phyloP scores from a whole-genome alignment of 257 asterid genomes.

The Plantago ovata region DNA sequence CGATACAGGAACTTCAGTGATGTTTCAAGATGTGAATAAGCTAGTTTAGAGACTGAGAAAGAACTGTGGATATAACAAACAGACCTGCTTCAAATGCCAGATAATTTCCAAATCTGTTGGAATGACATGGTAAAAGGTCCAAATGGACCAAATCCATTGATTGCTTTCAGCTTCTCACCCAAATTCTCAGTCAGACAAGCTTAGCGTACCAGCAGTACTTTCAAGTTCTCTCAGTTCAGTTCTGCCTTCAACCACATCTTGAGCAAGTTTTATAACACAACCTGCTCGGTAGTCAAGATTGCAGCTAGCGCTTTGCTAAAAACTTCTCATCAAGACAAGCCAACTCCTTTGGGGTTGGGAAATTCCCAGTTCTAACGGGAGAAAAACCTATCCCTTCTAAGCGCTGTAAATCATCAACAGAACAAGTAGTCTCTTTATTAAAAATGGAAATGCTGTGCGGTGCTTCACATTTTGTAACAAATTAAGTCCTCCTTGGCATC shows the following conservation, averaged over 20 bases:
- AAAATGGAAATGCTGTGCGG: slow-evolving; percentile 8
- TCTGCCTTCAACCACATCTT: slow-evolving; percentile 46
- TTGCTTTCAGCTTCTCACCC: slow-evolving; percentile 52
- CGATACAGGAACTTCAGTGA: not conserved
- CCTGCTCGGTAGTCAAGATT: slow-evolving; percentile 78
- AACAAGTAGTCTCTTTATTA: not conserved
- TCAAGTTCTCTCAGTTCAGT: slow-evolving; percentile 55
- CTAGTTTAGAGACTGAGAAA: too few relatives aligned
- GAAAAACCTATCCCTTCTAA: slow-evolving; percentile 16
- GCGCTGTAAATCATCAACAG: slow-evolving; percentile 12
- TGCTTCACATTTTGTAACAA: slow-evolving; percentile 15
- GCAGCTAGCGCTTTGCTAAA: slow-evolving; percentile 59
- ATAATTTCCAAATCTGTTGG: slow-evolving; percentile 86
- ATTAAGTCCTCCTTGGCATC: slow-evolving; percentile 18
- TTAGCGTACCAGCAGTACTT: slow-evolving; percentile 27
- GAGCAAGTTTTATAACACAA: slow-evolving; percentile 71
- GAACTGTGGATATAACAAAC: not conserved
- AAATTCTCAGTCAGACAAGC: slow-evolving; percentile 41
- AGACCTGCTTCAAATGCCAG: slow-evolving; percentile 80
- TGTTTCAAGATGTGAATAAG: not conserved
- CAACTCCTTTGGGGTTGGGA: slow-evolving; percentile 68
- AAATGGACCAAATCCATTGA: slow-evolving; percentile 81
- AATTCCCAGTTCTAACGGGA: slow-evolving; percentile 41
- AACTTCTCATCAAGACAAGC: slow-evolving; percentile 50
- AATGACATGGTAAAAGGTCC: slow-evolving; percentile 77